A percentile compares a stretch with the other conserved stretches of the same genome.
phyloP scores from a whole-genome alignment of 2,329 filamentous ascomycete species.

The Aspergillus clavatus region DNA sequence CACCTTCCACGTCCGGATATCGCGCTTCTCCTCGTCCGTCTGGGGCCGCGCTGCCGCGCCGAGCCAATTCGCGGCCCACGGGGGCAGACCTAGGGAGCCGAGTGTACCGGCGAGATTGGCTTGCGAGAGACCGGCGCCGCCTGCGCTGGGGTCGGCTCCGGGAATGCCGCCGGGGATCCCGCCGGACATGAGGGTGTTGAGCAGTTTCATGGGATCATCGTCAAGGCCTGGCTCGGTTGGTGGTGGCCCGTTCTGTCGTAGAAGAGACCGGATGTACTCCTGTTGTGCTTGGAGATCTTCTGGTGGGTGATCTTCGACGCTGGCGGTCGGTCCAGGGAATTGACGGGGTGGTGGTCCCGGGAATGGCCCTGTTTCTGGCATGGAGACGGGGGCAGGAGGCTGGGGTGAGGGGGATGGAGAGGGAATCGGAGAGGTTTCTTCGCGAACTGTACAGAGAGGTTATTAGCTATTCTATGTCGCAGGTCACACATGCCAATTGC shows the following conservation, averaged over 20 bases:
- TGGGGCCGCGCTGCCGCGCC: slow-evolving; percentile 36
- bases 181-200: slow-evolving; percentile 32
- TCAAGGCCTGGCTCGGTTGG: slow-evolving; percentile 16
- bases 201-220: slow-evolving; percentile 35
- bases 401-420: slow-evolving; percentile 26
- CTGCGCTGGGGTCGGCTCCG: slow-evolving; percentile 19
- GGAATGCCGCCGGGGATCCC: too few relatives aligned
- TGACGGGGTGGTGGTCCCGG: slow-evolving; percentile 13
- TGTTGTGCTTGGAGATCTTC: slow-evolving; percentile 38
- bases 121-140: slow-evolving; percentile 15
- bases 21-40: slow-evolving; percentile 33
- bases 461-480: too few relatives aligned
- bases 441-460: slow-evolving; percentile 16
- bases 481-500: not conserved
- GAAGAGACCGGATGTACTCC: slow-evolving; percentile 39
- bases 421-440: slow-evolving; percentile 22
- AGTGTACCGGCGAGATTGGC: slow-evolving; percentile 40
- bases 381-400: slow-evolving; percentile 15
- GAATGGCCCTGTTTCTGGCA: slow-evolving; percentile 3
- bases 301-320: slow-evolving; percentile 22
- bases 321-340: slow-evolving; percentile 5
- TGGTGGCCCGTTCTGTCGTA: slow-evolving; percentile 28
- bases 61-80: slow-evolving; percentile 37
- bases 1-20: slow-evolving; percentile 49
- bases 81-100: slow-evolving; percentile 42